Percentiles rank a stretch among this genome's conserved stretches.
phyloP scores from a whole-genome alignment of 192 early-diverging fungal genomes.

The Coemansia interrupta region DNA sequence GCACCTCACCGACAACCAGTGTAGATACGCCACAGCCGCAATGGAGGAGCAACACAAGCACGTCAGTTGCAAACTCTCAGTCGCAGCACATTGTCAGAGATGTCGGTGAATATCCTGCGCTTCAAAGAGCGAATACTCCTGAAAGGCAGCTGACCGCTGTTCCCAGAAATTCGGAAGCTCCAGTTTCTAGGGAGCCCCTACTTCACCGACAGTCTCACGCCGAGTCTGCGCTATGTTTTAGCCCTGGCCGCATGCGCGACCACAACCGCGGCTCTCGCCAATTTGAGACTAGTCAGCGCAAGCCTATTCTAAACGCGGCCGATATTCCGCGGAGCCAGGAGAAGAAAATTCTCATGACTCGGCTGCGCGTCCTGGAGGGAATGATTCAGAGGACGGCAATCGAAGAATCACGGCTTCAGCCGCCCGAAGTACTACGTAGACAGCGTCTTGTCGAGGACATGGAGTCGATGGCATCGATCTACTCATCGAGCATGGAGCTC shows the following conservation, averaged over 20 bases:
- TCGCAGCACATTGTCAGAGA: background rate
- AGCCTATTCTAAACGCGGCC: slow-evolving; percentile 8
- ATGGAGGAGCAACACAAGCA: slow-evolving; percentile 7
- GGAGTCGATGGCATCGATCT: slow-evolving; percentile 41
- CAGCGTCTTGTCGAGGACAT: slow-evolving; percentile 25
- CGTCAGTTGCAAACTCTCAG: slow-evolving; percentile 6
- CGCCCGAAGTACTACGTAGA: slow-evolving; percentile 20
- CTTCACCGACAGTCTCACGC: background rate
- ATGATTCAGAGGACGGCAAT: slow-evolving; percentile 44
- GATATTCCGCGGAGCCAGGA: slow-evolving; percentile 8
- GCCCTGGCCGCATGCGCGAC: slow-evolving; percentile 25
- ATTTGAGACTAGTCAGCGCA: slow-evolving; percentile 16
- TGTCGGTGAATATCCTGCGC: no score
- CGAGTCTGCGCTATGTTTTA: slow-evolving; percentile 23
- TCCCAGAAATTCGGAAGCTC: no score
- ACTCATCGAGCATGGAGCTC: slow-evolving; percentile 38
- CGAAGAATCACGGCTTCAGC: slow-evolving; percentile 40
- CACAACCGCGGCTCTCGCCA: slow-evolving; percentile 13
- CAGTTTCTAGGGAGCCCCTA: background rate
- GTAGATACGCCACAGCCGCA: background rate
- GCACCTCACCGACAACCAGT: slow-evolving; percentile 2
- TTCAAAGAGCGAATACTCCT: no score
- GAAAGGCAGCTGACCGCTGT: no score
- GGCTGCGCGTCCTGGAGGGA: slow-evolving; percentile 38
- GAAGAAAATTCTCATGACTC: slow-evolving; percentile 29